These are phyloP conservation scores for Verbascum thapsus DNA, from an alignment of 257 asterid species.

Conservation along the genomic window DNA sequence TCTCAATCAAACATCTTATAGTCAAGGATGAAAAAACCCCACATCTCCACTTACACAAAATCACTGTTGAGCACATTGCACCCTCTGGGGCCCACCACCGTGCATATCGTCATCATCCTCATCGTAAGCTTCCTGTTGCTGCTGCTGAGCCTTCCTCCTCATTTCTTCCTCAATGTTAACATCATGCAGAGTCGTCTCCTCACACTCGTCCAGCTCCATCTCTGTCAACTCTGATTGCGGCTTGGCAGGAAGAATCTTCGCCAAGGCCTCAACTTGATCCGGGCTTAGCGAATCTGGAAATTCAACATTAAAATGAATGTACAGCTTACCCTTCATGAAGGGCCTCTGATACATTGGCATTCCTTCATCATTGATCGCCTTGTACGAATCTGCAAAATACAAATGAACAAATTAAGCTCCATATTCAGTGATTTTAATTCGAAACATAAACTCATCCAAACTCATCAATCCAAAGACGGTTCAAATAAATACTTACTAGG, in stretches of 20 bases:
- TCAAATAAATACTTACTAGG: conserved; percentile 35
- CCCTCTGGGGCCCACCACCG: conserved; percentile 65
- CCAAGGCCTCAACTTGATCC: conserved; percentile 46
- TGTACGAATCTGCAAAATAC: conserved; percentile 45
- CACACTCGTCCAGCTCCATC: conserved; percentile 64
- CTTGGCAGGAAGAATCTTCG: conserved; percentile 44
- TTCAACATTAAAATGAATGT: conserved; percentile 57
- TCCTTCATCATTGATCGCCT: conserved; percentile 61
- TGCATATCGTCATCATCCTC: conserved; percentile 72
- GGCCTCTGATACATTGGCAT: conserved; percentile 63
- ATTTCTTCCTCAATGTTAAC: conserved; percentile 60
- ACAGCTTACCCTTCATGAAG: conserved; percentile 64
- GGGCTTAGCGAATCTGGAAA: conserved; percentile 48
- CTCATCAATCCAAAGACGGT: not conserved
- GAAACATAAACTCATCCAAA: too few species aligned
- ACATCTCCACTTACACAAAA: not conserved
- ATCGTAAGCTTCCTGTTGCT: conserved; percentile 63
- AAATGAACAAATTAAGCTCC: not conserved
- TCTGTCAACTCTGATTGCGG: conserved; percentile 47
- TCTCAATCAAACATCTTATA: not conserved
- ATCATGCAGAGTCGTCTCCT: conserved; percentile 58
- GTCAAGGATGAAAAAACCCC: not conserved
- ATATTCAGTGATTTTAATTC: too few species aligned
- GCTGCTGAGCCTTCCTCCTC: conserved; percentile 50
- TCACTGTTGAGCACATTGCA: conserved; percentile 87